These are phyloP conservation scores for Mycena metata DNA, from an alignment of 768 basidiomycete genomes.

Conservation along the genomic window DNA sequence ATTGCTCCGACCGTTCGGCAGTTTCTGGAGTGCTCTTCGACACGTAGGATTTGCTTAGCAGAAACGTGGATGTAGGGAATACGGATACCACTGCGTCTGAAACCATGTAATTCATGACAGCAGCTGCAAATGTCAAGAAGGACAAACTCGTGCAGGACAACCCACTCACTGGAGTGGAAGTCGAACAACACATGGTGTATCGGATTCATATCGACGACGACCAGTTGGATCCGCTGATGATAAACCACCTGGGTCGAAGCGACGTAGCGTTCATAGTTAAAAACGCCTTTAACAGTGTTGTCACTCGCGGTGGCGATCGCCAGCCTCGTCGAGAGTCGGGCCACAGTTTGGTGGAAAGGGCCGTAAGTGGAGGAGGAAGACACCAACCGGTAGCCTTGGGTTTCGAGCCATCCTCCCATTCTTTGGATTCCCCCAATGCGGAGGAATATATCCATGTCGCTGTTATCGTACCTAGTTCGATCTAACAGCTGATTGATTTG, in stretches of 20 bases:
- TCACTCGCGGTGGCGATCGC: background rate
- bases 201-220: background rate
- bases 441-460: conserved; percentile 3
- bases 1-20: too few species aligned
- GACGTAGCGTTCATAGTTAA: background rate
- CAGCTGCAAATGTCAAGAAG: background rate
- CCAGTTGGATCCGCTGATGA: background rate
- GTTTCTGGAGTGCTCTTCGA: too few species aligned
- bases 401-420: background rate
- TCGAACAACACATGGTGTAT: background rate
- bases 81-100: background rate
- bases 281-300: background rate
- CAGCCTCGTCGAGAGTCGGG: background rate
- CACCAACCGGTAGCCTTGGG: background rate
- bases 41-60: background rate
- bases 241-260: background rate
- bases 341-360: background rate
- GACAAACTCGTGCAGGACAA: too few species aligned
- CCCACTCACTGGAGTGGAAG: conserved; percentile 2
- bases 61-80: background rate
- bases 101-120: background rate
- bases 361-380: background rate
- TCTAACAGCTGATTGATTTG: conserved; percentile 2
- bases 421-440: background rate
- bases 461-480: background rate